These are phyloP conservation scores for Cladosporium sp. DNA, from an alignment of 2,329 filamentous ascomycete genomes.

Conservation along the genomic window DNA sequence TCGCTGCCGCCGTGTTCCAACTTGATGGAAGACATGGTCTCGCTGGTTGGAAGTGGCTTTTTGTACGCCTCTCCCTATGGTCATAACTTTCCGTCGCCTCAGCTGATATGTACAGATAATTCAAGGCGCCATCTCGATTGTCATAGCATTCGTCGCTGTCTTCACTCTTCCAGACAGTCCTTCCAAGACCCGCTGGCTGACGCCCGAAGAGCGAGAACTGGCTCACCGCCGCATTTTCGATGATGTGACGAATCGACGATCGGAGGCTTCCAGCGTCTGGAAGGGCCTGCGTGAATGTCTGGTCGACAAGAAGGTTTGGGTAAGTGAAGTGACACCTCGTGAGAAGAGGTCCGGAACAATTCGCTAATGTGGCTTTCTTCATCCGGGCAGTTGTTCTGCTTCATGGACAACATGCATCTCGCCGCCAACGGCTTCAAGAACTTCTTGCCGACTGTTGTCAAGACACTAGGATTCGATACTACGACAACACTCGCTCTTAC, in stretches of 20 bases:
- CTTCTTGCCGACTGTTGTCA: slow-evolving; percentile 7
- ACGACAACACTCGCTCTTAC: slow-evolving; percentile 31
- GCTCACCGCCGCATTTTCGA: slow-evolving; percentile 20
- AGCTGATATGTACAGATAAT: slow-evolving; percentile 13
- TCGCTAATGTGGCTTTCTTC: background rate
- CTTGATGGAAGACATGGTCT: background rate
- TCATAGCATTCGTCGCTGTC: slow-evolving; percentile 53
- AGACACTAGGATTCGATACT: slow-evolving; percentile 33
- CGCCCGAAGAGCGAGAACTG: slow-evolving; percentile 36
- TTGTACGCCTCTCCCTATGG: background rate
- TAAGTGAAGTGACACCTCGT: background rate
- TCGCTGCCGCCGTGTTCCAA: slow-evolving; percentile 3
- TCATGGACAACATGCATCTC: slow-evolving; percentile 7
- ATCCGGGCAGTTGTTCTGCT: background rate
- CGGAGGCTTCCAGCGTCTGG: slow-evolving; percentile 37
- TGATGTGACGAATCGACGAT: slow-evolving; percentile 46
- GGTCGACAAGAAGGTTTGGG: background rate
- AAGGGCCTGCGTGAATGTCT: background rate
- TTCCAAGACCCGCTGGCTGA: slow-evolving; percentile 38
- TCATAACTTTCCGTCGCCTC: no score
- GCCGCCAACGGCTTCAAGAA: slow-evolving; percentile 12
- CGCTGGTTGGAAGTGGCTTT: slow-evolving; percentile 10
- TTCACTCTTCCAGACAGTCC: slow-evolving; percentile 67
- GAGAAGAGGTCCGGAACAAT: no score
- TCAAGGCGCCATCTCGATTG: slow-evolving; percentile 45